A percentile compares a stretch with the other conserved stretches of the same genome.
Evolutionary conservation across 2,329 filamentous ascomycete species (phyloP).

Genomic region (Plectosphaerella sp.): DNA sequence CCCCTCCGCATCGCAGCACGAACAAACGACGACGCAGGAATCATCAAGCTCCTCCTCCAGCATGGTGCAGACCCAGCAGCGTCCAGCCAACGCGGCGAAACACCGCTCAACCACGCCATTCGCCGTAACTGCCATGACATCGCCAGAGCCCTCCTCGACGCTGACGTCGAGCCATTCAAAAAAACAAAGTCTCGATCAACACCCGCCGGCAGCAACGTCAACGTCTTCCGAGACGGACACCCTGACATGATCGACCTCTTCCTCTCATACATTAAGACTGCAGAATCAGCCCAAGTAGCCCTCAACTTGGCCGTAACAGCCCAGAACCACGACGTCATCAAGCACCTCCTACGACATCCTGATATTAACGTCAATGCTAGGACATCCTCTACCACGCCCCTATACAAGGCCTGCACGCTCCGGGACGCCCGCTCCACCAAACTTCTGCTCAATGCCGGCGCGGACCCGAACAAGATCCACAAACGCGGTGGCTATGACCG

Average conservation of each 20-base stretch:
- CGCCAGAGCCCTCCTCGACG: constrained; percentile 23
- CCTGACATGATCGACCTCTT: constrained; percentile 8
- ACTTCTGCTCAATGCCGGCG: constrained; percentile 16
- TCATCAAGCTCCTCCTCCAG: constrained; percentile 1
- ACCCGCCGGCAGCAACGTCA: no score
- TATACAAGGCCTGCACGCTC: constrained; percentile 1
- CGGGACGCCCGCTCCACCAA: background rate
- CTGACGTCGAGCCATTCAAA: constrained; percentile 27
- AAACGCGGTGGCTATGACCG: background rate
- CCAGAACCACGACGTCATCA: constrained; percentile 15
- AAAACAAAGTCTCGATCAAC: constrained; percentile 10
- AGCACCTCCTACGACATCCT: constrained; percentile 22
- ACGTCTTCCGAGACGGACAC: background rate
- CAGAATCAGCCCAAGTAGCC: constrained; percentile 16
- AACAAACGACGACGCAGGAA: background rate
- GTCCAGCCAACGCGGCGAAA: background rate
- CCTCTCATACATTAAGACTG: constrained; percentile 17
- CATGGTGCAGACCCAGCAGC: background rate
- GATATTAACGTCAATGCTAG: constrained; percentile 24
- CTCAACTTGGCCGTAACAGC: constrained; percentile 19
- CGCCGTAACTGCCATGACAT: constrained; percentile 19
- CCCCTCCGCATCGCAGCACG: background rate
- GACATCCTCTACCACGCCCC: constrained; percentile 12
- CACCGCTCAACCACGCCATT: constrained; percentile 28
- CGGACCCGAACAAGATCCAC: constrained; percentile 9